phyloP scores from a whole-genome alignment of 2,329 filamentous ascomycete species.

The Phaeosphaeriaceae sp. region DNA sequence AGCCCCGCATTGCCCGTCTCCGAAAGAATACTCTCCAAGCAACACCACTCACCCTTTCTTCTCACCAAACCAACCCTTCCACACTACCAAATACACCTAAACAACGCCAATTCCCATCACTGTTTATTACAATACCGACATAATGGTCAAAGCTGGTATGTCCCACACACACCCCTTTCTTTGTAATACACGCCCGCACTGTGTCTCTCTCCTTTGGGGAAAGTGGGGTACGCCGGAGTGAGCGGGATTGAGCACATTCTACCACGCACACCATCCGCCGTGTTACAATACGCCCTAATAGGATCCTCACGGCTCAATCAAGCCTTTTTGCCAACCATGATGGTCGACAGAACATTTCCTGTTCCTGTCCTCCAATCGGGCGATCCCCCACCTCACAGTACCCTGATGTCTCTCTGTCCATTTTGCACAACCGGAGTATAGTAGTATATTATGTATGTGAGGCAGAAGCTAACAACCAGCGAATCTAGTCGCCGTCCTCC shows the following conservation, averaged over 20 bases:
- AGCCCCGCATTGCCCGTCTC: slow-evolving; percentile 35
- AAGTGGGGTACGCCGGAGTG: slow-evolving; percentile 49
- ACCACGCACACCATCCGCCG: slow-evolving; percentile 16
- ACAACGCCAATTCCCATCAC: slow-evolving; percentile 16
- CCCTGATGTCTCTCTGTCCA: slow-evolving; percentile 36
- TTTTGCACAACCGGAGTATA: neutral
- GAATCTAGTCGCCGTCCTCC: slow-evolving; percentile 84
- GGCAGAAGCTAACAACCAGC: neutral
- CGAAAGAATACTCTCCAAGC: slow-evolving; percentile 30
- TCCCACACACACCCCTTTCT: slow-evolving; percentile 40
- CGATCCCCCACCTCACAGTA: slow-evolving; percentile 34
- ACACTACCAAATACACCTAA: slow-evolving; percentile 2
- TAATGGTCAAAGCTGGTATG: slow-evolving; percentile 98
- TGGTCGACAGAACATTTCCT: slow-evolving; percentile 17
- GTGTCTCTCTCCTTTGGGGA: slow-evolving; percentile 32
- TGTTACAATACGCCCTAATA: slow-evolving; percentile 8
- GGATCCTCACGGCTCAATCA: slow-evolving; percentile 26
- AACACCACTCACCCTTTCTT: no score
- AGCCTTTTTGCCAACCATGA: slow-evolving; percentile 32
- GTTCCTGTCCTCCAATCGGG: slow-evolving; percentile 5
- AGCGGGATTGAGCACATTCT: slow-evolving; percentile 67
- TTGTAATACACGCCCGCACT: no score
- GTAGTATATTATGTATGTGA: no score
- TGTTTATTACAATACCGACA: slow-evolving; percentile 61
- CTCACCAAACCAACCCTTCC: slow-evolving; percentile 4